Evolutionary conservation across 106 monocot species (phyloP).

Genomic region (Dendrobium nobile): DNA sequence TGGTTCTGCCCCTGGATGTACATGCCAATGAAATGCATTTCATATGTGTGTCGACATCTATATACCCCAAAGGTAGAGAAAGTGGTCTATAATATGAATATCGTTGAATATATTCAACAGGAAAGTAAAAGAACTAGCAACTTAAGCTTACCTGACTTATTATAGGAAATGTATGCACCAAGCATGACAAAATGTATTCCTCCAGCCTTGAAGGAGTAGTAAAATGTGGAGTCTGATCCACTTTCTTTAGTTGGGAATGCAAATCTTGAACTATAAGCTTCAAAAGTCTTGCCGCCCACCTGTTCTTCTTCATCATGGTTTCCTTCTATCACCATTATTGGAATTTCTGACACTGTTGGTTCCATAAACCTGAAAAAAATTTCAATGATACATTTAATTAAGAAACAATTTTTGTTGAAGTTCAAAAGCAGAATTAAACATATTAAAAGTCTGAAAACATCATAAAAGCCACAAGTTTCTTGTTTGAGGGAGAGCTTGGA

Average conservation of each 20-base stretch:
- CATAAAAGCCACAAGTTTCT: neutral
- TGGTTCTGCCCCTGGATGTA: too few relatives aligned
- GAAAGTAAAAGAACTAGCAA: neutral
- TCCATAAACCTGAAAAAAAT: conserved; percentile 67
- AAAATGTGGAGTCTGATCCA: conserved; percentile 59
- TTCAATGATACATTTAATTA: neutral
- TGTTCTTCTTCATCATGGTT: conserved; percentile 89
- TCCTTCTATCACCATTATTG: conserved; percentile 85
- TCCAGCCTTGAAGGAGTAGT: conserved; percentile 85
- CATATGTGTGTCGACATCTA: neutral
- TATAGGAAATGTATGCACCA: conserved; percentile 58
- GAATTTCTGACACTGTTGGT: conserved; percentile 52
- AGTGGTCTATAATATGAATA: neutral
- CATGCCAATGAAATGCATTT: neutral
- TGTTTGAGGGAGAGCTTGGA: neutral
- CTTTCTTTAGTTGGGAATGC: conserved; percentile 80
- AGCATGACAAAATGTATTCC: conserved; percentile 94
- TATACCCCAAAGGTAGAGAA: neutral
- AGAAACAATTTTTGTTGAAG: neutral
- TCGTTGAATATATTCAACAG: neutral
- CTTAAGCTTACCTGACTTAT: conserved; percentile 48
- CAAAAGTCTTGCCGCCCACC: conserved; percentile 51
- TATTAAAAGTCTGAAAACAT: neutral
- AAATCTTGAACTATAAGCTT: conserved; percentile 75
- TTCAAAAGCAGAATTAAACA: neutral